Percentiles rank a stretch among this genome's conserved stretches.
phyloP scores from a whole-genome alignment of 495 filamentous ascomycete genomes.

The Schizothecium vesticola region DNA sequence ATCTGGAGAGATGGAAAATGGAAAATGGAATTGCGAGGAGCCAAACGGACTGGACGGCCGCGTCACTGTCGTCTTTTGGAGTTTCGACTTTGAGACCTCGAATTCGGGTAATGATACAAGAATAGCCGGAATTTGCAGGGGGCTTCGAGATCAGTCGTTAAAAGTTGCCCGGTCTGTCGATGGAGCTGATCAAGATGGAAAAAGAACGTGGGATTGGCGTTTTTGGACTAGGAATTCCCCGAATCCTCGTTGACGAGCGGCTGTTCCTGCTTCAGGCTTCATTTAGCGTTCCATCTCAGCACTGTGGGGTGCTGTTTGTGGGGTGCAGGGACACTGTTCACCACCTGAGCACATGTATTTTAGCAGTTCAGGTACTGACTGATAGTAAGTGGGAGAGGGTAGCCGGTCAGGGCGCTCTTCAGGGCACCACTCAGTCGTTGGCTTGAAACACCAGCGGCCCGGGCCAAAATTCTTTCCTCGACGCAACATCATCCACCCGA shows the following conservation, averaged over 20 bases:
- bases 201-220: background rate
- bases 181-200: background rate
- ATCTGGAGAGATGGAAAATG: conserved; percentile 10
- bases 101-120: background rate
- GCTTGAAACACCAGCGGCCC: background rate
- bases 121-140: background rate
- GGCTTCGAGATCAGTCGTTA: conserved; percentile 2
- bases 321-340: too few species aligned
- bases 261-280: background rate
- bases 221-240: background rate
- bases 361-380: background rate
- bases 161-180: conserved; percentile 10
- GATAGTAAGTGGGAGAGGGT: background rate
- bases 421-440: background rate
- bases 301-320: background rate
- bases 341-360: background rate
- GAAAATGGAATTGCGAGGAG: too few species aligned
- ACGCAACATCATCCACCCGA: background rate
- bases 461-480: background rate
- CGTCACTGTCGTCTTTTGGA: background rate
- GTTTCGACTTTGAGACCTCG: background rate
- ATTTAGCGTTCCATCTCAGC: background rate
- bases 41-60: background rate
- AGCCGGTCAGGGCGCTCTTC: background rate
- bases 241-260: background rate